Evolutionary conservation across 768 basidiomycete species (phyloP).

Genomic region (Lanmaoa rubissima): DNA sequence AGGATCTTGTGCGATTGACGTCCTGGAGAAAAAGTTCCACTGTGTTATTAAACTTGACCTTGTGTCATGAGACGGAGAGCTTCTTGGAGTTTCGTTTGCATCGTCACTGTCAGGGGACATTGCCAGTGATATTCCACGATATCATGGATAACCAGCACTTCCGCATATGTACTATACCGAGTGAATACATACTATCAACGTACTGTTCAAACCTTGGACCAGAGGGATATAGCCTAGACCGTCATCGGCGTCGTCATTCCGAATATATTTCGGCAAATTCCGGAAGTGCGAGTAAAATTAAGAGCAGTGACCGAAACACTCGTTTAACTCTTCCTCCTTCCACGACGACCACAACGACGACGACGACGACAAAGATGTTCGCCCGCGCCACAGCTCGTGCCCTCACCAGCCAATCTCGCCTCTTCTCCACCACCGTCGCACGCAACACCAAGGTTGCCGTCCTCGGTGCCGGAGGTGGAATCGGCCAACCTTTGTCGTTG

Average conservation of each 20-base stretch:
- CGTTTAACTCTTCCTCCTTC: conserved; percentile 4
- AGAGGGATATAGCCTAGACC: no score
- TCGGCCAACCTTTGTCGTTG: conserved; percentile 94
- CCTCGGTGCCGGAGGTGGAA: conserved; percentile 97
- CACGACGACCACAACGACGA: conserved; percentile 7
- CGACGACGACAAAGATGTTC: conserved; percentile 52
- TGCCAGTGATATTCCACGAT: background rate
- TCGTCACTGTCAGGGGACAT: background rate
- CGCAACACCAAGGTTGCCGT: conserved; percentile 89
- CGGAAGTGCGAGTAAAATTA: conserved; percentile 12
- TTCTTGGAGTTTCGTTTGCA: background rate
- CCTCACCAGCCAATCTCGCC: conserved; percentile 53
- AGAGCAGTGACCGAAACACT: background rate
- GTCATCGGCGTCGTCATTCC: background rate
- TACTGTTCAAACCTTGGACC: background rate
- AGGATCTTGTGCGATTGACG: background rate
- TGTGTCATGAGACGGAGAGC: background rate
- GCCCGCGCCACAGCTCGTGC: conserved; percentile 60
- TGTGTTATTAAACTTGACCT: background rate
- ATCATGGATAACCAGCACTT: background rate
- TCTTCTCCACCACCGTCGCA: conserved; percentile 73
- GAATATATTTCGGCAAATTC: conserved; percentile 15
- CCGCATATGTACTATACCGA: background rate
- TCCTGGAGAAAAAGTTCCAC: background rate
- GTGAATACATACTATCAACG: background rate